Evolutionary conservation across 176 grass and related monocot genomes (phyloP), one percentile per base, ranked within the genome.

Genomic region (Eragrostis curvula): DNA sequence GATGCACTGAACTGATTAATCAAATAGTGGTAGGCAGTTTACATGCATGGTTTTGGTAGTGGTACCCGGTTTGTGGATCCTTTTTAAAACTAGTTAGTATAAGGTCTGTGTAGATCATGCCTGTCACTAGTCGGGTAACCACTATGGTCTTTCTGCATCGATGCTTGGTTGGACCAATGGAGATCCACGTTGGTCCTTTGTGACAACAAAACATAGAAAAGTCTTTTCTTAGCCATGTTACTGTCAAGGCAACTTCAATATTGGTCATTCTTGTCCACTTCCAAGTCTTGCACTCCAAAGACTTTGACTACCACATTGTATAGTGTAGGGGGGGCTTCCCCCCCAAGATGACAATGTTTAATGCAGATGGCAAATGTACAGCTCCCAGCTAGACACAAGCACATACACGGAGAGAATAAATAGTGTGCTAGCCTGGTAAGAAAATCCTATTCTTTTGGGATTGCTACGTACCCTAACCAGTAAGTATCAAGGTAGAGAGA

Each of bases 171-270:
- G 72, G 78, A 89, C 48, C 78, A 9, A 59, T 44, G 78, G 66
- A 72, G 62, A 78, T 89, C 72, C 83, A 89, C 88, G 72, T 89
- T 58, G 83, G 56, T 28, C 68, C 77, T 48, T 75, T 23, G 16
- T 57, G 56, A 77, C 39, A 85, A 72, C 15, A 50, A 3, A 75
- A 71, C 39, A 13, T 81, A 63, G 28, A 77, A 71, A 84, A 78
- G 4, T 2, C 70, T 69, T 51, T 81, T 24, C 53, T 48, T 65
- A 48, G 41, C 7, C 16, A 63, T 23, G 78, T 82, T 71, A 56
- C 49, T 89, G 21, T 89, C 88, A 66, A 8, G 12, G 28, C 57
- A 2, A 52, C 65, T 58, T 74, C 49, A 30, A 66, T 70, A 85
- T 67, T 70, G 73, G 12, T 77, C 47, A 42, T n/a, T 58, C 55